Evolutionary conservation across 257 asterid genomes (phyloP), one percentile per base, ranked within the genome.

Genomic region (Ophiorrhiza pumila): DNA sequence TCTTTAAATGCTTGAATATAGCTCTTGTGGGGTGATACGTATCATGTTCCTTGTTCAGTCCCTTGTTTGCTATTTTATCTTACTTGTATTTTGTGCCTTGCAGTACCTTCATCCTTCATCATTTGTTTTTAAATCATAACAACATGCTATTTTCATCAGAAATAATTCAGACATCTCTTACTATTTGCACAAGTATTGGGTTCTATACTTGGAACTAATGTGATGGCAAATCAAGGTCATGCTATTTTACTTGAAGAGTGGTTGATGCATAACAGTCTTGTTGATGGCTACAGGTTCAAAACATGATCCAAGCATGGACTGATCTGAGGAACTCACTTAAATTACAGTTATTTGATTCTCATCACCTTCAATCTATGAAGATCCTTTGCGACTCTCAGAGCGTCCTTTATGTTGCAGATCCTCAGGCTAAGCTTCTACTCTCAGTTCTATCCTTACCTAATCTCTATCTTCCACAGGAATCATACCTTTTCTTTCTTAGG

Each of bases 261-360:
- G 98, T 73, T 94, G 79, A 79, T 71, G 71, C 84, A 76, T 65
- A 69, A 69, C 74, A 71, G 76, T 58, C 58, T 72, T 39, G 81
- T 68, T 74, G 77, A 71, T 74, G 80, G 65, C 68, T 82, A 72
- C 52, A 68, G 73, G 79, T 35, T 75, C 78, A 27, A 68, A 20
- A 29, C 83, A 71, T 47, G 80, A 91, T 94, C 76, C 90, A 84
- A 87, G 93, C 99, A 69, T 94, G 99, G 99, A 87, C 95, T 55
- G 91, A 87, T 81, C 90, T 94, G 69, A 83, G 99, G 81, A 90
- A 83, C 56, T 86, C 86, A 35, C 82, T 87, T 77, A 85, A 86
- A 59, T 65, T 75, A 61, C 84, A 83, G 77, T 47, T 82, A 67
- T 94, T 94, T 70, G 76, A 78, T 59, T 65, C 87, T 65, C 85